These are phyloP conservation scores for Diplodia scrobiculata DNA, from an alignment of 2,329 filamentous ascomycete species.

Conservation along the genomic window DNA sequence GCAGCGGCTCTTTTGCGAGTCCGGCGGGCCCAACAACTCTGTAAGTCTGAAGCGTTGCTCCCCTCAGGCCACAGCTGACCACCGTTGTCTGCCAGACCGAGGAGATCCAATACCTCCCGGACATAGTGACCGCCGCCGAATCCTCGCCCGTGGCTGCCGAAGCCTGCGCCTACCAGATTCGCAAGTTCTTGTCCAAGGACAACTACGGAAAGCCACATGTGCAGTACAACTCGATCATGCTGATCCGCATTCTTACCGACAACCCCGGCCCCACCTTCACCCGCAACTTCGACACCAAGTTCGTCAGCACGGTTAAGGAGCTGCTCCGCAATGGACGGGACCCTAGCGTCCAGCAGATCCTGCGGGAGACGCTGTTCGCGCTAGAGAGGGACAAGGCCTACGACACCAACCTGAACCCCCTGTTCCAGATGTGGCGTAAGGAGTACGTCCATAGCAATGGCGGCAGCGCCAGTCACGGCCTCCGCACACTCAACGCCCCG, in stretches of 20 bases:
- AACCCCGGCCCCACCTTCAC: constrained; percentile 91
- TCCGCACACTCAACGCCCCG: constrained; percentile 50
- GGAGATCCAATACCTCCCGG: constrained; percentile 88
- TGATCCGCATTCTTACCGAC: constrained; percentile 85
- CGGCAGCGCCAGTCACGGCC: constrained; percentile 33
- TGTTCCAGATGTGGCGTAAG: constrained; percentile 85
- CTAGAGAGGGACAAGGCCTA: constrained; percentile 71
- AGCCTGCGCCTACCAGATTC: constrained; percentile 77
- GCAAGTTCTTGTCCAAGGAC: constrained; percentile 77
- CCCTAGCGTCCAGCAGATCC: constrained; percentile 76
- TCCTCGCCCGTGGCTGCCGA: constrained; percentile 84
- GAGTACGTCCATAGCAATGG: constrained; percentile 27
- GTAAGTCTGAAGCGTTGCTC: constrained; percentile 32
- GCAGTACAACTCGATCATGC: constrained; percentile 96
- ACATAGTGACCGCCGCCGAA: constrained; percentile 92
- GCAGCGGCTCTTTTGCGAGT: constrained; percentile 80
- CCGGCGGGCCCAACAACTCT: constrained; percentile 59
- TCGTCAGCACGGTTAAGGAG: constrained; percentile 73
- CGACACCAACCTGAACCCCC: constrained; percentile 70
- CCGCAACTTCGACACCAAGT: constrained; percentile 83
- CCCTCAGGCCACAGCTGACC: not conserved
- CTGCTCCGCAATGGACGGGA: constrained; percentile 72
- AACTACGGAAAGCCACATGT: constrained; percentile 66
- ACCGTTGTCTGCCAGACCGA: constrained; percentile 62
- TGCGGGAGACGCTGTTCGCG: constrained; percentile 81